Evolutionary conservation across 2,329 filamentous ascomycete species (phyloP), one percentile per base, ranked within the genome.

Genomic region (Epichloe hybrida): DNA sequence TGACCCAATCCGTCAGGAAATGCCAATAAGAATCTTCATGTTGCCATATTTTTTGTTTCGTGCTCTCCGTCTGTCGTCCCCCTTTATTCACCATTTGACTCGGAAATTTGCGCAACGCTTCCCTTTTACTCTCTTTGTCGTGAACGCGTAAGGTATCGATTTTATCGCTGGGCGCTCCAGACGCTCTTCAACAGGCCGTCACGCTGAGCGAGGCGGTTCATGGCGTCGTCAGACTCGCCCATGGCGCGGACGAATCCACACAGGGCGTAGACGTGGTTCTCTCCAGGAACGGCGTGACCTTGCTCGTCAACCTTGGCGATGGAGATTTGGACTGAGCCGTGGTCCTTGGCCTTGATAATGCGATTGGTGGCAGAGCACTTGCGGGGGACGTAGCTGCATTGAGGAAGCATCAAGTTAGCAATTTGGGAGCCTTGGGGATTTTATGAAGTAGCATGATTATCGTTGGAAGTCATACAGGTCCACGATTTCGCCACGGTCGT

Each of bases 331-430:
- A 97, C 93, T 58, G 88, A 95, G 66, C 88, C 91, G 82, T 98
- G 93, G 78, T 98, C 93, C 80, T 97, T 96, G 80, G 93, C 89
- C 81, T 96, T 96, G 84, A 98, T 97, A 81, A 97, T 96, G 77
- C 93, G 88, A 88, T 95, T 94, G 74, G 91, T 95, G 66, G 90
- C 90, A 74, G 82, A 88, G 87, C 91, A 97, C 81, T 96, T 97
- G 81, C 91, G 88, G 72, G 89, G 89, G 80, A 95, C 87, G 84
- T 95, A 95, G 73, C 88, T 94, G 69, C 46, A 53, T 27, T 27
- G 52, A 56, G 21, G 41, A 38, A 23, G 40, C 31, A 48, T 43
- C 42, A 49, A 39, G 59, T 65, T 58, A 65, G 60, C 59, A 64
- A 56, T 55, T 57, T 52, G 52, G 46, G 11, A 31, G 20, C 9